These are phyloP conservation scores for Neurospora intermedia DNA, from an alignment of 495 filamentous ascomycete genomes.

Conservation along the genomic window DNA sequence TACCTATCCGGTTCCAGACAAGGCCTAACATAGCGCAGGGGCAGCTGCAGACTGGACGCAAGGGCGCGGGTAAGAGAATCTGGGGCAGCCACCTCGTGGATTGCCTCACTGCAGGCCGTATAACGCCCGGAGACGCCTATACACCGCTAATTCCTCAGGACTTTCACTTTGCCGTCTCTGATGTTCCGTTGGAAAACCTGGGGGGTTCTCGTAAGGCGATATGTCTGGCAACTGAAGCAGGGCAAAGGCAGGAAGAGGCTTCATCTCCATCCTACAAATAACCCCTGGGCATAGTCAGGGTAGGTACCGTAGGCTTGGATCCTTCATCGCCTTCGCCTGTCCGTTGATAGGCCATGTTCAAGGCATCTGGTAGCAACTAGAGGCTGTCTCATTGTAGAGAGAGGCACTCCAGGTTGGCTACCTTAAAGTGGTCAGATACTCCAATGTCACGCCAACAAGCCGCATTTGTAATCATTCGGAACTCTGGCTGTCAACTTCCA, in stretches of 20 bases:
- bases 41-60: background rate
- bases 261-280: background rate
- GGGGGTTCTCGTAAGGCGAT: background rate
- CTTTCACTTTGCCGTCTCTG: background rate
- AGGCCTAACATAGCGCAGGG: background rate
- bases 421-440: background rate
- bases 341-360: background rate
- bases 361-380: background rate
- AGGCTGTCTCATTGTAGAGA: background rate
- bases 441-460: background rate
- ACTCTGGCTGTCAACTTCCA: background rate
- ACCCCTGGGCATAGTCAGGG: background rate
- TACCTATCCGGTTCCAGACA: background rate
- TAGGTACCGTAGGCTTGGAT: background rate
- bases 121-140: background rate
- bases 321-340: background rate
- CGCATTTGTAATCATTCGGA: background rate
- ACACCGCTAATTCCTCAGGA: background rate
- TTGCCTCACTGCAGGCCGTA: background rate
- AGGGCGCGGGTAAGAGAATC: background rate
- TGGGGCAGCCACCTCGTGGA: background rate
- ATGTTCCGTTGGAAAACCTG: background rate
- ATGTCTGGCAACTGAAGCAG: background rate
- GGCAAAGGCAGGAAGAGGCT: background rate
- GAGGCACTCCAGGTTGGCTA: background rate